phyloP scores from a whole-genome alignment of 2,329 filamentous ascomycete species.

The Pyrenophora teres region DNA sequence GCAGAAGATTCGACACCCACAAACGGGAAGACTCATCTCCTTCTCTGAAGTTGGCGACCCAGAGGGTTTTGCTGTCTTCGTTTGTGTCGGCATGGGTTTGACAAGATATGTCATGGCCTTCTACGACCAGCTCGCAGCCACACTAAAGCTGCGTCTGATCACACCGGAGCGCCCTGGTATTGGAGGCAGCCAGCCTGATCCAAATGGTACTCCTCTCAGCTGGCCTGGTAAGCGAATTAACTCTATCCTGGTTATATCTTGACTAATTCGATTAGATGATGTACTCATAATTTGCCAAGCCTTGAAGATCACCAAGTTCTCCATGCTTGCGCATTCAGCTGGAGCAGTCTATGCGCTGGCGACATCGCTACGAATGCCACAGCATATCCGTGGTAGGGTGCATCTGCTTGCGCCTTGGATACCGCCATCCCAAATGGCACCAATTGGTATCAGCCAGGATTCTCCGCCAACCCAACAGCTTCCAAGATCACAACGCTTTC shows the following conservation, averaged over 20 bases:
- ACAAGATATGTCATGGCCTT: slow-evolving; percentile 96
- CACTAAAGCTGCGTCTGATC: slow-evolving; percentile 85
- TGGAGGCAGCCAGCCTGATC: slow-evolving; percentile 85
- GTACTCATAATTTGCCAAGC: slow-evolving; percentile 92
- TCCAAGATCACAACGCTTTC: slow-evolving; percentile 87
- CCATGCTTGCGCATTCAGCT: slow-evolving; percentile 91
- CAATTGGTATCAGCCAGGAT: slow-evolving; percentile 66
- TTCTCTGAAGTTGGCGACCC: slow-evolving; percentile 97
- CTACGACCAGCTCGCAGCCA: slow-evolving; percentile 91
- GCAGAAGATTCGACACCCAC: slow-evolving; percentile 84
- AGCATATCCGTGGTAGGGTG: slow-evolving; percentile 91
- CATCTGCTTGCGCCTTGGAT: slow-evolving; percentile 97
- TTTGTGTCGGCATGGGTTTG: slow-evolving; percentile 96
- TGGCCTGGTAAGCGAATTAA: slow-evolving; percentile 76
- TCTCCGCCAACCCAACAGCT: slow-evolving; percentile 82
- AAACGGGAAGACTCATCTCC: slow-evolving; percentile 84
- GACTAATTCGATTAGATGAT: slow-evolving; percentile 61
- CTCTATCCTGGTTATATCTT: slow-evolving; percentile 45
- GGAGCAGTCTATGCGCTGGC: slow-evolving; percentile 98
- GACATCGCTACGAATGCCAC: slow-evolving; percentile 91
- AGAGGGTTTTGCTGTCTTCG: slow-evolving; percentile 88
- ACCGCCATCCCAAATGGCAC: slow-evolving; percentile 68
- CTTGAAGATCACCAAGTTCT: slow-evolving; percentile 93
- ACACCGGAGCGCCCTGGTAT: slow-evolving; percentile 94
- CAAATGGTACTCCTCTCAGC: slow-evolving; percentile 82